Conservation (phyloP, 441 rosid genomes). For the Corymbia citriodora region DNA sequence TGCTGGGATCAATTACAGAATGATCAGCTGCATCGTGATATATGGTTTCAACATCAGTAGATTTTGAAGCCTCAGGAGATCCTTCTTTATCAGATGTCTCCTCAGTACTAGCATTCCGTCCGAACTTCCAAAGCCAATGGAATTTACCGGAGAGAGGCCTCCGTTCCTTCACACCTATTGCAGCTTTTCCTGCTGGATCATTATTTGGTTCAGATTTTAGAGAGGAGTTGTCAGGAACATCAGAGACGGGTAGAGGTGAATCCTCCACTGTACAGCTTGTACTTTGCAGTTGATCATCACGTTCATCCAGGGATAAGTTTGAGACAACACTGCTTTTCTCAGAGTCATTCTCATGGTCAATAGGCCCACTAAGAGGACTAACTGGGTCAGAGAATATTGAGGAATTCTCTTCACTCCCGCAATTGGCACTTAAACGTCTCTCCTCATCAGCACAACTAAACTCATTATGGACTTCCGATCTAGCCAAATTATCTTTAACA, state of each 20-base stretch:
- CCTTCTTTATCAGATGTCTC: constrained; percentile 38
- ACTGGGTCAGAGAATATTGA: constrained; percentile 46
- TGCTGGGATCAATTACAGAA: constrained; percentile 25
- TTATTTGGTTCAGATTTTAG: constrained; percentile 22
- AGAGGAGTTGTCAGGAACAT: constrained; percentile 31
- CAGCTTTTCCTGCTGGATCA: constrained; percentile 21
- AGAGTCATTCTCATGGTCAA: constrained; percentile 53
- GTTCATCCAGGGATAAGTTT: constrained; percentile 35
- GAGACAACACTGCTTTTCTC: constrained; percentile 59
- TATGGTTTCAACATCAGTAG: constrained; percentile 24
- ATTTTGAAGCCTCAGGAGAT: constrained; percentile 23
- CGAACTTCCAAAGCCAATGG: constrained; percentile 93
- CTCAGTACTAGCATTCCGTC: constrained; percentile 43
- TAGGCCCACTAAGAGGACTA: constrained; percentile 44
- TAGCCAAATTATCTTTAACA: constrained; percentile 22
- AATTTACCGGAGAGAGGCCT: constrained; percentile 60
- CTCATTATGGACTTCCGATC: constrained; percentile 19
- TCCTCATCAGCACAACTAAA: constrained; percentile 23
- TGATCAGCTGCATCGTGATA: constrained; percentile 21
- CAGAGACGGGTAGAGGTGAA: constrained; percentile 41
- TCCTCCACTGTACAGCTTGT: constrained; percentile 10
- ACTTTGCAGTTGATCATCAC: constrained; percentile 20
- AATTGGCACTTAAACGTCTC: constrained; percentile 30
- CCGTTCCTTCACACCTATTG: constrained; percentile 35
- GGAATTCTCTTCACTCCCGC: constrained; percentile 56